Evolutionary conservation across 495 filamentous ascomycete genomes (phyloP).

Genomic region (Bathelium albidoporum): DNA sequence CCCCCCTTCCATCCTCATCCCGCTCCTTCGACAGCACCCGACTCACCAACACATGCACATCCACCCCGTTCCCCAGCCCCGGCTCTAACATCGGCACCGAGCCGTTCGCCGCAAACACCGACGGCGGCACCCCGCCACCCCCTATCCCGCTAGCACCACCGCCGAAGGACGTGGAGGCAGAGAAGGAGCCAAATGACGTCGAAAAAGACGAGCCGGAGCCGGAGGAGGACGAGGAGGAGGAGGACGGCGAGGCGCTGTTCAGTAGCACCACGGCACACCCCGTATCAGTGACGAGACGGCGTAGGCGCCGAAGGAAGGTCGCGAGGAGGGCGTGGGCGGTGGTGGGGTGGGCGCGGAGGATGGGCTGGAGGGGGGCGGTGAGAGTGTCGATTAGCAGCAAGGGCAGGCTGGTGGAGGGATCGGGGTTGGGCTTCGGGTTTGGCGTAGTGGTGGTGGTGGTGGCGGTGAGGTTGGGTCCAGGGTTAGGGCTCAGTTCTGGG

Average conservation of each 20-base stretch:
- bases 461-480: conserved; percentile 5
- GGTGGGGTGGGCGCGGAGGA: conserved; percentile 15
- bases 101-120: conserved; percentile 19
- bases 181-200: not conserved
- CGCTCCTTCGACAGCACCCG: conserved; percentile 2
- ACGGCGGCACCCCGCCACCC: conserved; percentile 4
- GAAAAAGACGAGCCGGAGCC: not conserved
- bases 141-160: not conserved
- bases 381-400: conserved; percentile 28
- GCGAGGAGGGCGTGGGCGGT: conserved; percentile 20
- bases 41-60: conserved; percentile 19
- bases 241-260: conserved; percentile 13
- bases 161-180: not conserved
- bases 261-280: conserved; percentile 21
- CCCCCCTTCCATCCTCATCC: conserved; percentile 9
- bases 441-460: not conserved
- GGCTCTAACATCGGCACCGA: conserved; percentile 15
- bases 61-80: conserved; percentile 15
- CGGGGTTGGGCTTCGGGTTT: conserved; percentile 5
- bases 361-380: conserved; percentile 34
- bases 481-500: not conserved
- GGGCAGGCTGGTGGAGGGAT: no score
- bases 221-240: not conserved
- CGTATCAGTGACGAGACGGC: conserved; percentile 18
- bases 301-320: conserved; percentile 22